Base-by-base conservation (phyloP, 306 rosid genomes). In the Dryas drummondii region DNA sequence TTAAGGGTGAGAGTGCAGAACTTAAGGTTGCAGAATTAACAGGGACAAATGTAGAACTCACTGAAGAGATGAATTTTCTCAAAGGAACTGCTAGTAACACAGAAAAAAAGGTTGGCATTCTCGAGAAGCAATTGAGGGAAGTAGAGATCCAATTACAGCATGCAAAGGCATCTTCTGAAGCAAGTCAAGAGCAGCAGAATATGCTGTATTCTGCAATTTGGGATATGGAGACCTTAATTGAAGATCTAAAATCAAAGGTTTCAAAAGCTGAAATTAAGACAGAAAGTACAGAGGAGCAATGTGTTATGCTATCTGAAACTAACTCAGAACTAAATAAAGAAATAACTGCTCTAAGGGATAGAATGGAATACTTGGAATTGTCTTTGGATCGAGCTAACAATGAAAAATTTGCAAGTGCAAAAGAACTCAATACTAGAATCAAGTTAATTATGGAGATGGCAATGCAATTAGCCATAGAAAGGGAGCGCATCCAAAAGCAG, bases 181-280 rank as follows among this genome's bases (percentile, higher is more conserved):
- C 93, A 58, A 88, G 93, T 79, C 99, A 92, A 86, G 99, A 96
- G 78, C 99, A 96, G 81, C 98, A 89, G 82, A 96, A 92, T 83
- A 96, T 92, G 99, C 71, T 96, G 64, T 96, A 96, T 81, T 53
- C 93, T 46, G 99, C 99, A 59, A 96, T 96, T 76, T 92, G 97
- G 98, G 99, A 96, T 76, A 96, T 92, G 99, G 99, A 96, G 82
- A 90, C 88, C 68, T 78, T 96, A 57, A 96, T 96, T 61, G 99
- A 96, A 83, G 99, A 96, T 72, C 90, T 96, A 26, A 92, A 89
- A 82, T 96, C 99, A 27, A 92, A 96, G 85, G 93, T 87, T 76
- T 80, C 93, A 41, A 89, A 82, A 77, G 91, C 96, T 9, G 99
- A 94, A 79, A 83, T 75, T 84, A 89, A 80, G 80, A 81, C 82